These are phyloP conservation scores for Globisporangium ultimum DNA, from an alignment of 352 stramenopile species.

Conservation along the genomic window DNA sequence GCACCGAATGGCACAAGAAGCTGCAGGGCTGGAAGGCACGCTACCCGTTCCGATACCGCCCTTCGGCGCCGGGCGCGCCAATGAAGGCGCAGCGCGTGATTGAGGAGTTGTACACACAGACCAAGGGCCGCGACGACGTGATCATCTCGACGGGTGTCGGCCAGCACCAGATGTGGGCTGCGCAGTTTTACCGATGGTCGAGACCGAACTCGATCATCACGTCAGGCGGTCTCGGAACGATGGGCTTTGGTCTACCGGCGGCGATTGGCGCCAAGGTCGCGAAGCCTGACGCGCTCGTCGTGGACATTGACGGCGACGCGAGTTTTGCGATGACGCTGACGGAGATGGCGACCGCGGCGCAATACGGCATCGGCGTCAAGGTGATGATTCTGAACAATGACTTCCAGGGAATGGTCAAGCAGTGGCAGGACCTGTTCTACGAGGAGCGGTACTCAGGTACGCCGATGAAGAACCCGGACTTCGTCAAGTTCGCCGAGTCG, in stretches of 20 bases:
- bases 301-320: conserved; percentile 95
- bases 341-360: conserved; percentile 93
- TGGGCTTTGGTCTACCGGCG: conserved; percentile 93
- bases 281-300: conserved; percentile 74
- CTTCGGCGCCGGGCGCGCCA: conserved; percentile 51
- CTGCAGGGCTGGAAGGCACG: conserved; percentile 88
- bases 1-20: conserved; percentile 91
- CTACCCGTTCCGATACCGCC: conserved; percentile 92
- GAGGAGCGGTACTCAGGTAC: conserved; percentile 91
- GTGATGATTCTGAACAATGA: conserved; percentile 96
- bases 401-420: conserved; percentile 97
- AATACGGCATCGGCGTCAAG: conserved; percentile 94
- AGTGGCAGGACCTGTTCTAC: conserved; percentile 97
- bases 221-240: conserved; percentile 93
- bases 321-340: conserved; percentile 97
- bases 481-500: conserved; percentile 90
- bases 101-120: conserved; percentile 92
- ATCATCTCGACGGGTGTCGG: conserved; percentile 95
- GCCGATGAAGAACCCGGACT: conserved; percentile 93
- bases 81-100: conserved; percentile 95
- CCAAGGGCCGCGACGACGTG: conserved; percentile 88
- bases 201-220: conserved; percentile 92
- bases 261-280: conserved; percentile 94
- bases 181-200: conserved; percentile 96
- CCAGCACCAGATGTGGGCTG: conserved; percentile 97